Evolutionary conservation across 1,284 basidiomycete species (phyloP), one percentile per base, ranked within the genome.

Genomic region (Malassezia sympodialis): DNA sequence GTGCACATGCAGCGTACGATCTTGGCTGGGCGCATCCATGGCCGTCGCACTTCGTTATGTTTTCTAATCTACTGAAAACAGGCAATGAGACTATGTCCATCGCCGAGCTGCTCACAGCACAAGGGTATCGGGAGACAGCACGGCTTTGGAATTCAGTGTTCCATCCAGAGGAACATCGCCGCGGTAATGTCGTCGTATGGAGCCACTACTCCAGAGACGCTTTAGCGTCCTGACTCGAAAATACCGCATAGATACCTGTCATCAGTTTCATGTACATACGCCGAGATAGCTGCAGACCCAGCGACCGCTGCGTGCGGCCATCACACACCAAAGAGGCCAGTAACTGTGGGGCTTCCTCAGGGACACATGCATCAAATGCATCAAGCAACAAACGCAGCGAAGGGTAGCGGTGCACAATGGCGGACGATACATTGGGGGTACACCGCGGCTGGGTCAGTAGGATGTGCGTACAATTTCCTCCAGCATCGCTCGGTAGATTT

Each of bases 41-140:
- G 88, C 89, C 89, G 0, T 80, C 79, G 46, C 83, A 88, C 71
- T 68, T 94, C 4, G 81, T 88, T 2, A 77, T 90, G 45, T 96
- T 94, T 68, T 86, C 86, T 2, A 79, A 79, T 7, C 76, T 93
- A 43, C 76, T 90, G 30, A 72, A 53, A 32, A 30, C 41, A 7
- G 27, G 46, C 1, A 79, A 26, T 8, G 53, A 39, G 27, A 60
- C 21, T 4, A 15, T 8, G 11, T 30, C 34, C 4, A 27, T 47
- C 6, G 27, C 34, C 10, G 44, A 48, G 4, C 19, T 84, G 17
- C 74, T 96, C 41, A 63, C 71, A 30, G 65, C 67, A 17, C 78
- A 80, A 43, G 86, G 86, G 1, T 96, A 93, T 67, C 50, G 51
- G 15, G 82, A 86, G 68, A 79, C 82, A 0, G 84, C 82, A 82